Base-by-base conservation (phyloP, 768 basidiomycete species). In the Cystobasidiopsis lactophilus region DNA sequence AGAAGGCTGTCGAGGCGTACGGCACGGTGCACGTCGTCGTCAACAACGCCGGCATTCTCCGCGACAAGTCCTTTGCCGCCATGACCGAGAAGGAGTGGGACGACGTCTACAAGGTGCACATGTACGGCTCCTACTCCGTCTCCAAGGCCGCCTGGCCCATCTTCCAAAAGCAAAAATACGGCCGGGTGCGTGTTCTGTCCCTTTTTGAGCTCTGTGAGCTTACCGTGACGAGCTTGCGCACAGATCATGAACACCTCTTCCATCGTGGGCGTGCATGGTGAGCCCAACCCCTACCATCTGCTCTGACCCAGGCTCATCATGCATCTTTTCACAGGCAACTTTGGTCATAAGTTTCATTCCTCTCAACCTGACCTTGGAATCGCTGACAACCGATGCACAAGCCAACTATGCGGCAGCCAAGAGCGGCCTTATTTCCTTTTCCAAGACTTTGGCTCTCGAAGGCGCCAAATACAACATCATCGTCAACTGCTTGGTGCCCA, bases 131-230 rank as follows among this genome's bases (percentile, higher is more conserved):
- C 13, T 96, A 77, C 71, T 86, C 85, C 72, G 82, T 80, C 57
- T 51, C 63, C 27, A 83, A 91, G 63, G 93, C 91, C 4, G 80
- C 84, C 24, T 98, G 93, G 93, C 86, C 89, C 0, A 70, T 85
- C 60, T 95, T 98, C 76, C 81, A 82, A 67, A 81, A 86, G 69
- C 91, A 96, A 66, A 86, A 85, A 68, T 93, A 79, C 64, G 93
- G 93, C 27, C 78, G 93, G 40, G 45, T 47, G 45, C 9, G 45
- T 29, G 7, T 43, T 21, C 21, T 13, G 23, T 47, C 23, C 16
- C 33, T 35, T 35, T 10, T 47, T 27, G 13, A 10, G 45, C 45
- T 47, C 10, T 43, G 19, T 13, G 38, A 19, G 19, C 10, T 11
- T 43, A 43, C 41, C 41, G 10, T 11, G n/a, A 35, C 23, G 23